Base-by-base conservation (phyloP, 257 asterid genomes). In the Gardenia jasminoides region DNA sequence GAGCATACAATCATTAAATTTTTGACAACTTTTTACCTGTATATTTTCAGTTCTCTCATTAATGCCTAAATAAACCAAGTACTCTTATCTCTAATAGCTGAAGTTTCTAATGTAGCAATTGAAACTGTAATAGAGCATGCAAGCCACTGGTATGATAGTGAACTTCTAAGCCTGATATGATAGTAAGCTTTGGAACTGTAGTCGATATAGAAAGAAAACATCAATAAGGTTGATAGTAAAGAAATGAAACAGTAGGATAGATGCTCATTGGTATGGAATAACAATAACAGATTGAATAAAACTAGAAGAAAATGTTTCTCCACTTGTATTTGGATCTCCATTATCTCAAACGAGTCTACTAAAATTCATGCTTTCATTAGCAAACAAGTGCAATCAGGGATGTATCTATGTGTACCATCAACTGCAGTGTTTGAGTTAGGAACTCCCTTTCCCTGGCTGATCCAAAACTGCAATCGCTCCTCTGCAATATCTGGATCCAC, bases 371-470 rank as follows among this genome's bases (percentile, higher is more conserved):
- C 44, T 4, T 26, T 71, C 76, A 28, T 48, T 48, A 50, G 24
- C 47, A 30, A 13, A 31, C 59, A 58, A 43, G 10, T 30, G 77
- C 67, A 31, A 52, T 10, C 7, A 43, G 22, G 50, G 67, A 6
- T 47, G 62, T 16, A 22, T 61, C 74, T 48, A 58, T 24, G 64
- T 22, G 66, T 86, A 94, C 99, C 95, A 72, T 93, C 92, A 6
- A 95, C 97, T 31, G 97, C 96, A 73, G 92, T 98, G 17, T 89
- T 93, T 13, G 97, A 93, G 73, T 80, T 88, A 44, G 95, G 93
- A 11, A 76, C 31, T 47, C 48, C 86, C 61, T 74, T 70, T 65
- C 82, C 88, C 73, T 90, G 97, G 87, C 85, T 85, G 84, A 93
- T 93, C 98, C 97, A 95, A 75, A 82, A 86, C 64, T 87, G 87